Evolutionary conservation across 306 rosid genomes (phyloP).

Genomic region (Macrotyloma uniflorum): DNA sequence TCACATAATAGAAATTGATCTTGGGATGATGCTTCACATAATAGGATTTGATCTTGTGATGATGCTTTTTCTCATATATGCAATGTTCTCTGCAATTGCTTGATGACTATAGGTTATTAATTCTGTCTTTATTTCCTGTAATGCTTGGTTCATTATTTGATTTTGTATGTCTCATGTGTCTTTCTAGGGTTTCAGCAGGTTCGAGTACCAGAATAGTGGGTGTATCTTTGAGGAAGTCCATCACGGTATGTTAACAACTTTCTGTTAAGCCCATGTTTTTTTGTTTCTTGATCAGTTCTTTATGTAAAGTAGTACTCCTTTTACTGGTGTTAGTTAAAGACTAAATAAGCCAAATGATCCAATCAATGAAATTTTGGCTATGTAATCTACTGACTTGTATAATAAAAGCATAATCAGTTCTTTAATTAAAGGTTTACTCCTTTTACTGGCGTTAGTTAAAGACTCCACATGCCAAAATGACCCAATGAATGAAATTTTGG

Average conservation of each 20-base stretch:
- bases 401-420: too few relatives aligned
- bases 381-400: too few relatives aligned
- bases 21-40: conserved; percentile 9
- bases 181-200: conserved; percentile 58
- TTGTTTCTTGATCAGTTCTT: conserved; percentile 1
- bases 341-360: too few relatives aligned
- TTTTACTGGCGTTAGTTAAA: conserved; percentile 18
- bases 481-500: conserved; percentile 1
- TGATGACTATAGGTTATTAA: not conserved
- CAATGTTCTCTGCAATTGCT: conserved; percentile 20
- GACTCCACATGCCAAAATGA: not conserved
- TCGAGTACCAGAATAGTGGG: conserved; percentile 44
- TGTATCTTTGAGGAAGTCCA: conserved; percentile 57
- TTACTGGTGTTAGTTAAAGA: not conserved
- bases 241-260: conserved; percentile 53
- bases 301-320: conserved; percentile 8
- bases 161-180: conserved; percentile 22
- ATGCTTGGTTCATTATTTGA: conserved; percentile 27
- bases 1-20: not conserved
- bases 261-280: not conserved
- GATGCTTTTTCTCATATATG: not conserved
- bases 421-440: conserved; percentile 6
- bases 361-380: too few relatives aligned
- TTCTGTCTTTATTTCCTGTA: conserved; percentile 6
- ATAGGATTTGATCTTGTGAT: conserved; percentile 10